phyloP scores from a whole-genome alignment of 768 basidiomycete genomes.

The Termitomyces sp. region DNA sequence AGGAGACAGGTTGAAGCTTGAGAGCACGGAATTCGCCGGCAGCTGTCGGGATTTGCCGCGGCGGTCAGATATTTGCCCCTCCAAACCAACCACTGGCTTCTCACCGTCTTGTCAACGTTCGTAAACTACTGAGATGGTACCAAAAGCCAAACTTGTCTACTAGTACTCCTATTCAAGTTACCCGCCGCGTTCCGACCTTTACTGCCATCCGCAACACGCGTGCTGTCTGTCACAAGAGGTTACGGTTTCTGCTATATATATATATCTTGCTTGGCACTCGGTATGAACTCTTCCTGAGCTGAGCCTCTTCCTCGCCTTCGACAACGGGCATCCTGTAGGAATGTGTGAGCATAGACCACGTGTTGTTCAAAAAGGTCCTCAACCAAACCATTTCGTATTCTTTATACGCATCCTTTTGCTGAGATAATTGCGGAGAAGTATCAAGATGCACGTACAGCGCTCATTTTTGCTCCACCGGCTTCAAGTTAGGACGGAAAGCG shows the following conservation, averaged over 20 bases:
- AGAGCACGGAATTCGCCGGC: too few relatives aligned
- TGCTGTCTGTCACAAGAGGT: neutral
- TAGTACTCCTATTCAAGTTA: too few relatives aligned
- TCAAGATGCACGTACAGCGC: neutral
- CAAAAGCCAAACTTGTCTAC: too few relatives aligned
- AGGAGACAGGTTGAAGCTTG: too few relatives aligned
- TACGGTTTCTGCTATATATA: neutral
- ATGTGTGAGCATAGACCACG: neutral
- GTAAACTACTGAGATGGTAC: too few relatives aligned
- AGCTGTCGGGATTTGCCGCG: too few relatives aligned
- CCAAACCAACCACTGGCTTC: too few relatives aligned
- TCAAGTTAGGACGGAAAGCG: neutral
- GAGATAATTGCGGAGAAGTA: neutral
- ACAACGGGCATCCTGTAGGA: neutral
- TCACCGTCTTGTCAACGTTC: too few relatives aligned
- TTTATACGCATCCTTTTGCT: neutral
- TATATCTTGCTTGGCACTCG: too few relatives aligned
- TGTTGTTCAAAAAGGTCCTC: neutral
- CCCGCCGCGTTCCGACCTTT: neutral
- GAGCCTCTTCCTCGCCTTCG: constrained; percentile 1
- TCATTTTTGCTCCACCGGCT: neutral
- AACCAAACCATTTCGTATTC: too few relatives aligned
- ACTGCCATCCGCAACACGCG: neutral
- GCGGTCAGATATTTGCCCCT: too few relatives aligned
- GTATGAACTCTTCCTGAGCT: neutral